Base-by-base conservation (phyloP, 2,329 filamentous ascomycete genomes). In the Scolecobasidium constrictum region DNA sequence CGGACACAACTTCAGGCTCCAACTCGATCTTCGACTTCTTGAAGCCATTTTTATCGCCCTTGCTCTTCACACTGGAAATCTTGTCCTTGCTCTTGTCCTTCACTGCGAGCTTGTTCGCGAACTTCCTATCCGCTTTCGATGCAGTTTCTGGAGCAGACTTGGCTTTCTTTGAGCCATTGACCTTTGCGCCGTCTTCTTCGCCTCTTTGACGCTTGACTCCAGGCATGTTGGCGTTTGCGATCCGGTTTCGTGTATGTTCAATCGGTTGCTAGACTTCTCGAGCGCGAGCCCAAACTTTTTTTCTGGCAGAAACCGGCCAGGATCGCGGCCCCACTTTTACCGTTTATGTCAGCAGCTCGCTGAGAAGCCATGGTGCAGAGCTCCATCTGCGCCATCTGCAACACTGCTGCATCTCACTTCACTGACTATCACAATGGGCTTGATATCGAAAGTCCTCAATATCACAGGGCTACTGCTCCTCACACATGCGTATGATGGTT, bases 381-480 rank as follows among this genome's bases (percentile, higher is more conserved):
- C n/a, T n/a, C n/a, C n/a, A n/a, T n/a, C n/a, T n/a, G n/a, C n/a
- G n/a, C n/a, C n/a, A n/a, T n/a, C n/a, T n/a, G n/a, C n/a, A n/a
- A n/a, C n/a, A n/a, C n/a, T n/a, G n/a, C n/a, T n/a, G n/a, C n/a
- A n/a, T n/a, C n/a, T n/a, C n/a, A n/a, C n/a, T n/a, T n/a, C n/a
- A n/a, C n/a, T n/a, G n/a, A n/a, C n/a, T n/a, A n/a, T n/a, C 20
- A 59, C 49, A 40, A 90, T 92, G 85, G 75, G 78, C 44, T 76
- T 82, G 68, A 61, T 84, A 49, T 82, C 85, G 17, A 80, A 77
- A 49, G 62, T 78, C 3, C 71, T 87, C 47, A 88, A 86, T 47
- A 62, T 78, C 46, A 64, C 88, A 46, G 90, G 90, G 49, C 69
- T 90, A 11, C 52, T 94, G 43, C 73, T 95, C 50, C 73, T 95